A percentile compares a stretch with the other conserved stretches of the same genome.
These are phyloP conservation scores for Fusarium phyllophilum DNA, from an alignment of 2,329 filamentous ascomycete genomes.

Conservation along the genomic window DNA sequence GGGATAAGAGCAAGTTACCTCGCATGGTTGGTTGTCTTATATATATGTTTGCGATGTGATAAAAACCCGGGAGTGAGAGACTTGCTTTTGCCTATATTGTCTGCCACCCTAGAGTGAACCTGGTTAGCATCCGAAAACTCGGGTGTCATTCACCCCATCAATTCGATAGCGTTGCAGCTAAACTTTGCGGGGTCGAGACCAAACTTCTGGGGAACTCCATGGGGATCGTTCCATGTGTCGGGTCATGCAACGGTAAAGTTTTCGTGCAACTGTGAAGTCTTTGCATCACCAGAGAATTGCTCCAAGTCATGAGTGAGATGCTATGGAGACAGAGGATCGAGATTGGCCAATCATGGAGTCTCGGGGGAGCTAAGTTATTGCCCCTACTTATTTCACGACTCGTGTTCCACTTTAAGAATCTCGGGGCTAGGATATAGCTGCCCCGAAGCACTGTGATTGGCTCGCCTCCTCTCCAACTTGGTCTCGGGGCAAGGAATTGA, in stretches of 20 bases:
- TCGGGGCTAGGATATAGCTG: background rate
- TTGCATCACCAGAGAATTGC: background rate
- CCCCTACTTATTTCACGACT: background rate
- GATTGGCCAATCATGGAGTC: constrained; percentile 8
- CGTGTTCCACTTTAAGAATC: background rate
- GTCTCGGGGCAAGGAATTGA: background rate
- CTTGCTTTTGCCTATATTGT: background rate
- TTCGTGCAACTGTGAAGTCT: background rate
- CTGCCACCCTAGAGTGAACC: background rate
- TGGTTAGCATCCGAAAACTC: background rate
- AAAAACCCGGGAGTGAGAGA: background rate
- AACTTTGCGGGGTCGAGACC: background rate
- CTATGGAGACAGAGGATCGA: rapidly evolving
- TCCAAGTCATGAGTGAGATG: background rate
- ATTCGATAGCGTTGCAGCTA: constrained; percentile 4
- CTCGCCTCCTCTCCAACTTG: rapidly evolving
- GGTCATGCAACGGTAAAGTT: background rate
- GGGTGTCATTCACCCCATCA: background rate
- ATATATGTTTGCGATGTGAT: background rate
- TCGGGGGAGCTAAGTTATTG: constrained; percentile 40
- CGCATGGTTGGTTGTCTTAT: background rate
- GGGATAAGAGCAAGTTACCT: background rate
- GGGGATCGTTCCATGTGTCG: background rate
- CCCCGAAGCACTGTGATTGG: background rate
- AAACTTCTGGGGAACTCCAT: constrained; percentile 6